Evolutionary conservation across 2,329 filamentous ascomycete genomes (phyloP).

Genomic region (Fusarium graminum): DNA sequence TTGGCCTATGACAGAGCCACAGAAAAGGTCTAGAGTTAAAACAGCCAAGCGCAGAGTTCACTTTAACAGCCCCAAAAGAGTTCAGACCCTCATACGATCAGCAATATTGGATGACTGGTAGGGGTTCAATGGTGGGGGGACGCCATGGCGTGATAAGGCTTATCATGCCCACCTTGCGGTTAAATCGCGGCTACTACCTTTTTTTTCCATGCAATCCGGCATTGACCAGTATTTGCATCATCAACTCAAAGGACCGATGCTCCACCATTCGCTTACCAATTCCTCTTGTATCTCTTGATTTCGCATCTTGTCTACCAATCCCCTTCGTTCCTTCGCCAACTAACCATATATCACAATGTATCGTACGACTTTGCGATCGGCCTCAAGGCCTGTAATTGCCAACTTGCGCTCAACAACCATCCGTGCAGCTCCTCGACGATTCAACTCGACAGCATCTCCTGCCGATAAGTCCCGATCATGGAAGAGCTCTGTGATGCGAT

Average conservation of each 20-base stretch:
- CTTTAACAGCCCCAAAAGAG: background rate
- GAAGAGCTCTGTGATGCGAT: slow-evolving; percentile 80
- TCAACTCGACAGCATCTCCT: slow-evolving; percentile 65
- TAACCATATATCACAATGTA: slow-evolving; percentile 59
- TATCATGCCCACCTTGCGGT: slow-evolving; percentile 36
- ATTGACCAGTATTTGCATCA: slow-evolving; percentile 35
- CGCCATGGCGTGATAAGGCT: slow-evolving; percentile 40
- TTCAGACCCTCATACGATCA: slow-evolving; percentile 24
- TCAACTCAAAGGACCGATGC: slow-evolving; percentile 23
- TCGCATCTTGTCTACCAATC: slow-evolving; percentile 7
- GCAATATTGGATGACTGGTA: slow-evolving; percentile 8
- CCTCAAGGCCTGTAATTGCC: slow-evolving; percentile 60
- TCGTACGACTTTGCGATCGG: slow-evolving; percentile 63
- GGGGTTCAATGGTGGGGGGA: slow-evolving; percentile 30
- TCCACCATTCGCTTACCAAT: slow-evolving; percentile 45
- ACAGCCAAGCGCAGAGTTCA: slow-evolving; percentile 9
- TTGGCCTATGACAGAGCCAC: slow-evolving; percentile 23
- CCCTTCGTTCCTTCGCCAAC: slow-evolving; percentile 17
- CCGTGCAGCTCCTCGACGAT: slow-evolving; percentile 61
- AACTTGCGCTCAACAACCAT: slow-evolving; percentile 57
- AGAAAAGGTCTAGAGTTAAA: slow-evolving; percentile 20
- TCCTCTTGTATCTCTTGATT: slow-evolving; percentile 30
- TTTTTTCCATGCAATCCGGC: slow-evolving; percentile 40
- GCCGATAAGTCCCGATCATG: slow-evolving; percentile 80
- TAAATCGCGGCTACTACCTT: slow-evolving; percentile 39